Evolutionary conservation across 108 stramenopile genomes (phyloP), one percentile per base, ranked within the genome.

Genomic region (Nannochloropsis gaditana): DNA sequence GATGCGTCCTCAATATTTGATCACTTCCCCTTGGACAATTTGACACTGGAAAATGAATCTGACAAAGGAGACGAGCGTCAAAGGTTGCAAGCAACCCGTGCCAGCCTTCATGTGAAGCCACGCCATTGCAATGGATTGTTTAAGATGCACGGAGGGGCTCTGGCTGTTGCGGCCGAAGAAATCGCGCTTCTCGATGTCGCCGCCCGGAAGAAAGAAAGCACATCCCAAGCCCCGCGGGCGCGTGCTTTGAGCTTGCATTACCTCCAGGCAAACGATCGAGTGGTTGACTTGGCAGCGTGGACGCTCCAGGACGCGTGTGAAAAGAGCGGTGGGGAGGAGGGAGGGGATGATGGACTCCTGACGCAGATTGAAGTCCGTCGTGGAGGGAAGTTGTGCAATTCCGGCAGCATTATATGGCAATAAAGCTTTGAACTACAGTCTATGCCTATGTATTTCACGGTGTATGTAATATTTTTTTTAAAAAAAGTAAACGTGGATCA

Each of bases 101-200:
- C 59, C 4, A 73, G 59, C n/a, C 59, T 73, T 15, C 59, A 73
- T 8, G 59, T 73, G 19, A 15, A 73, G n/a, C 59, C 59, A 2
- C 59, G 59, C 19, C 59, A 73, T 73, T 73, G 59, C 59, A 73
- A 73, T 73, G 59, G 59, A n/a, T n/a, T 73, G 3, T 73, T 73
- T 73, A 73, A 73, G n/a, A 73, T 73, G 59, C 59, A 73, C 6
- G 59, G 59, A n/a, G 59, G 59, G 59, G 59, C 59, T n/a, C n/a
- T 73, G 59, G 59, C 59, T n/a, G 59, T 73, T 3, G 59, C n/a
- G 59, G 59, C 59, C 4, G 59, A 73, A 73, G 59, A 73, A n/a
- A n/a, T 73, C 2, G 59, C 59, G 15, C 19, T 73, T 15, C 59
- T 15, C 19, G 59, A 73, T 8, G 59, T 6, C 19, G 59, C 59